Percentiles rank a stretch among this genome's conserved stretches.
Evolutionary conservation across 257 asterid genomes (phyloP).

Genomic region (Forsythia suspensa): DNA sequence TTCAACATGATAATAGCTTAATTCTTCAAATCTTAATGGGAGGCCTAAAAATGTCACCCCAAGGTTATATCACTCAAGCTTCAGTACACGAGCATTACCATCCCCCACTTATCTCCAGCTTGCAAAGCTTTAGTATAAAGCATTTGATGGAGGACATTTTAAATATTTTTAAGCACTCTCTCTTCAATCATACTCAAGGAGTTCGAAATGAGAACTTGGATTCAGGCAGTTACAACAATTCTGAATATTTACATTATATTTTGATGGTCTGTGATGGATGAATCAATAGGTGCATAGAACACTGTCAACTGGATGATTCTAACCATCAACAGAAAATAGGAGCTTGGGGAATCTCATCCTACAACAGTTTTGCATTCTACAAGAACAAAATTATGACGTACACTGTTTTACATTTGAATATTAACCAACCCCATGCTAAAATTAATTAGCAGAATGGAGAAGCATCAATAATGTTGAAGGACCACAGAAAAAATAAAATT

Average conservation of each 20-base stretch:
- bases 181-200: no score
- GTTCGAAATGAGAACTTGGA: neutral
- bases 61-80: neutral
- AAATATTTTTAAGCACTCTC: no score
- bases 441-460: neutral
- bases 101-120: neutral
- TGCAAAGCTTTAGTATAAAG: neutral
- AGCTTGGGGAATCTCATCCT: neutral
- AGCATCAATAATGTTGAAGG: neutral
- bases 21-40: neutral
- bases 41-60: neutral
- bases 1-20: neutral
- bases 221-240: neutral
- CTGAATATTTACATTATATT: neutral
- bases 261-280: neutral
- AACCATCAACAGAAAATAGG: neutral
- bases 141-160: neutral
- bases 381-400: neutral
- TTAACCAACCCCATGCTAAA: neutral
- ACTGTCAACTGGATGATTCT: neutral
- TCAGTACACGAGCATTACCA: neutral
- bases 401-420: no score
- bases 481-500: neutral
- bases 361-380: neutral
- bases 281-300: neutral